These are phyloP conservation scores for Lipomyces spencermartinsiae DNA, from an alignment of 805 yeast genomes.

Conservation along the genomic window DNA sequence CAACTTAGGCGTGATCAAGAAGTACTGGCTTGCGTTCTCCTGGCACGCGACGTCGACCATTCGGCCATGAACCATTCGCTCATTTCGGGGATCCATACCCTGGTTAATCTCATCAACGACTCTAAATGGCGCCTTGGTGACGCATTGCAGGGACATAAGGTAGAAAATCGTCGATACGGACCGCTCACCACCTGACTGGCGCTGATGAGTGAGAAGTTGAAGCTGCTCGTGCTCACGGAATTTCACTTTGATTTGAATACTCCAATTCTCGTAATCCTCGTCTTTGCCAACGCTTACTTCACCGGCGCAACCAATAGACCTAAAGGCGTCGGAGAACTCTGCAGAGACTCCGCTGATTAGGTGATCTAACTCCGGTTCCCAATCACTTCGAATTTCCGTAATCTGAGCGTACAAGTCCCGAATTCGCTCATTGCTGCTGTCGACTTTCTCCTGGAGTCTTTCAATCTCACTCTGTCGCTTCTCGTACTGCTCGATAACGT, in stretches of 20 bases:
- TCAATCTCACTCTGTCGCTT: conserved; percentile 51
- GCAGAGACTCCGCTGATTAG: conserved; percentile 63
- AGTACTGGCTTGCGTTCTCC: conserved; percentile 74
- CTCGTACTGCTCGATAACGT: conserved; percentile 43
- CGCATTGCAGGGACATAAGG: conserved; percentile 86
- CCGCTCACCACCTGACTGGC: conserved; percentile 97
- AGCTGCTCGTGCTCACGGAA: conserved; percentile 80
- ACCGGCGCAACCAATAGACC: conserved; percentile 86
- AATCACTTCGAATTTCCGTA: conserved; percentile 49
- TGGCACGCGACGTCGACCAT: conserved; percentile 85
- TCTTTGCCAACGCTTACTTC: conserved; percentile 64
- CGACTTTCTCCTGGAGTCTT: conserved; percentile 51
- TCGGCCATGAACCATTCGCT: conserved; percentile 80
- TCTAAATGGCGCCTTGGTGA: conserved; percentile 87
- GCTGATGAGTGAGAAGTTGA: conserved; percentile 76
- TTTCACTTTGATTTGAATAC: conserved; percentile 78
- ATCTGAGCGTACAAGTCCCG: conserved; percentile 49
- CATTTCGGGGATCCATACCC: conserved; percentile 97
- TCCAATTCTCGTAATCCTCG: conserved; percentile 74
- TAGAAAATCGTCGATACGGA: conserved; percentile 93
- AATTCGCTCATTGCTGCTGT: conserved; percentile 44
- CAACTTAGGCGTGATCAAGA: conserved; percentile 90
- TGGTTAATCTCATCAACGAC: conserved; percentile 98
- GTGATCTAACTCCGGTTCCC: conserved; percentile 68
- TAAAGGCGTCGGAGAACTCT: conserved; percentile 71